Evolutionary conservation across 2,329 filamentous ascomycete species (phyloP).

Genomic region (Nemania bipapillata): DNA sequence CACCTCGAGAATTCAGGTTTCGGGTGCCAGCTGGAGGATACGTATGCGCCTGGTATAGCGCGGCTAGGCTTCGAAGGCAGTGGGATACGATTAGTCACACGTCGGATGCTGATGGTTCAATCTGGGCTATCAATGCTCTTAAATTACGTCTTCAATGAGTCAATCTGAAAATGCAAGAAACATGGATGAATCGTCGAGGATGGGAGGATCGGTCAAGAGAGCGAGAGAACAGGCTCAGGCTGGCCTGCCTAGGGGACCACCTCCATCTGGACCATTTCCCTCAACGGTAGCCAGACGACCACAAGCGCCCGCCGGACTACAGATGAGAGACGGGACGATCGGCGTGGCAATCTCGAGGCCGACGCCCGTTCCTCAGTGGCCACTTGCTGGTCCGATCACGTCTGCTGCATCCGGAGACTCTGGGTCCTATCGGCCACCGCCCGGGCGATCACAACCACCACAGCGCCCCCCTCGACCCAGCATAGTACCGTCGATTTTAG

Average conservation of each 20-base stretch:
- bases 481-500: conserved; percentile 67
- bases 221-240: conserved; percentile 65
- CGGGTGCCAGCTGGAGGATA: conserved; percentile 32
- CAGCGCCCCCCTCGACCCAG: conserved; percentile 70
- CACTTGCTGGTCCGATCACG: conserved; percentile 50
- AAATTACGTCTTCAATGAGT: conserved; percentile 63
- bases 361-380: conserved; percentile 53
- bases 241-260: conserved; percentile 52
- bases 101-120: conserved; percentile 41
- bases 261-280: conserved; percentile 46
- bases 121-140: conserved; percentile 42
- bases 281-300: conserved; percentile 51
- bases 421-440: conserved; percentile 62
- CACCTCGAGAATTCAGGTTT: conserved; percentile 37
- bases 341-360: conserved; percentile 64
- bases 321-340: conserved; percentile 54
- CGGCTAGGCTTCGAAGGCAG: conserved; percentile 31
- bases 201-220: conserved; percentile 63
- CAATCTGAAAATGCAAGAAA: conserved; percentile 64
- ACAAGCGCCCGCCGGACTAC: conserved; percentile 52
- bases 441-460: conserved; percentile 63
- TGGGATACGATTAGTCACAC: conserved; percentile 39
- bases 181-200: conserved; percentile 59
- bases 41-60: conserved; percentile 44
- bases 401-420: conserved; percentile 44